Conservation (phyloP, 345 rosid genomes). For the Eucalyptus coolabah region DNA sequence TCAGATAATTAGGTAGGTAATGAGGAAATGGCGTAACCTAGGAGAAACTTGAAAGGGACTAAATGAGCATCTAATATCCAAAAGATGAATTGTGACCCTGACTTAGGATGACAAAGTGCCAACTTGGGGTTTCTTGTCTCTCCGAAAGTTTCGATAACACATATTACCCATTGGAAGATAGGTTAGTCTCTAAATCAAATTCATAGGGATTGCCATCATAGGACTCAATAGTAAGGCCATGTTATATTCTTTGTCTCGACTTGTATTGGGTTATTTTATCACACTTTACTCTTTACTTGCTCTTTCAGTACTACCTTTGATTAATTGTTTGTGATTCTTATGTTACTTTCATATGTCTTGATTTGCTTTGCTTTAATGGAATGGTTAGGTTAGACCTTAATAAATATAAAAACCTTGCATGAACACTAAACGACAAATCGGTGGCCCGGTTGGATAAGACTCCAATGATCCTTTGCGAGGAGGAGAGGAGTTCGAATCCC, state of each 20-base stretch:
- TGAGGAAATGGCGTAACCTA: background rate
- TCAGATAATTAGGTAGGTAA: accelerated
- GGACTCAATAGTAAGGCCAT: background rate
- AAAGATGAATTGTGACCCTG: background rate
- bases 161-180: background rate
- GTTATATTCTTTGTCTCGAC: no score
- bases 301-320: background rate
- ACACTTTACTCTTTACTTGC: accelerated
- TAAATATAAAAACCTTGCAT: no score
- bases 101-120: background rate
- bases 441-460: no score
- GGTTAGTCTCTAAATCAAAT: no score
- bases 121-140: no score
- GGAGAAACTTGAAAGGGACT: background rate
- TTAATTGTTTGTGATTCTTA: no score
- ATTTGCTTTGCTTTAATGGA: no score
- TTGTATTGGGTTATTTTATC: no score
- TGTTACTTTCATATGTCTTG: background rate
- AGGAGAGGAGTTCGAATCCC: no score
- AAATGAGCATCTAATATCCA: background rate
- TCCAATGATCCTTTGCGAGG: no score
- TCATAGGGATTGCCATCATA: background rate
- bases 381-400: no score
- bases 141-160: accelerated
- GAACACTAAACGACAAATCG: background rate